These are phyloP conservation scores for Croton setiger DNA, from an alignment of 441 rosid genomes.

Conservation along the genomic window DNA sequence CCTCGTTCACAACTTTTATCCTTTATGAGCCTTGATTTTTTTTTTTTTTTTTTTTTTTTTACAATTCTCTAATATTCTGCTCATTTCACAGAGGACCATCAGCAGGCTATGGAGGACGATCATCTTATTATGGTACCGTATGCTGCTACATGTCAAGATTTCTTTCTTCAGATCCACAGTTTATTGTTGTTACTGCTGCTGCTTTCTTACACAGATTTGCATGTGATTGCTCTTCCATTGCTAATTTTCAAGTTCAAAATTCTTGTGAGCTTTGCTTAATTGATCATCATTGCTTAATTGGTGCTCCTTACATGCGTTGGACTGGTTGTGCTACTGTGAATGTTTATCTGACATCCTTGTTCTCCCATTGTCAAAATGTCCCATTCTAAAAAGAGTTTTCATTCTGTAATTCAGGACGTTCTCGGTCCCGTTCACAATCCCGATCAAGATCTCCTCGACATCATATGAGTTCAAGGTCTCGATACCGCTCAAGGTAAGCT, in stretches of 20 bases:
- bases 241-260: not conserved
- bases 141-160: conserved; percentile 1
- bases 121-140: conserved; percentile 63
- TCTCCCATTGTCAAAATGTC: not conserved
- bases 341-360: not conserved
- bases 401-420: conserved; percentile 52
- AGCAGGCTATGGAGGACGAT: conserved; percentile 58
- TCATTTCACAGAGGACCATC: conserved; percentile 57
- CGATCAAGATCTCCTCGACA: conserved; percentile 71
- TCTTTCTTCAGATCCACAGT: not conserved
- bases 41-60: no score
- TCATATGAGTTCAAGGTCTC: conserved; percentile 64
- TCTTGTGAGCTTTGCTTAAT: not conserved
- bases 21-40: not conserved
- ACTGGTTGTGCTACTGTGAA: not conserved
- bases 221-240: not conserved
- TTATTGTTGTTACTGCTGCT: not conserved
- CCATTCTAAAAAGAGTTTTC: conserved; percentile 3
- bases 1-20: not conserved
- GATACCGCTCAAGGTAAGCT: conserved; percentile 86
- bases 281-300: not conserved
- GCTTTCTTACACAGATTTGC: not conserved
- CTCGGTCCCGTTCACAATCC: conserved; percentile 73
- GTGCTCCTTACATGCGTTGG: not conserved
- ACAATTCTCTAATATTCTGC: conserved; percentile 18